A percentile compares a stretch with the other conserved stretches of the same genome.
phyloP scores from a whole-genome alignment of 2,329 filamentous ascomycete genomes.

The Calonectria pseudoturangicola region DNA sequence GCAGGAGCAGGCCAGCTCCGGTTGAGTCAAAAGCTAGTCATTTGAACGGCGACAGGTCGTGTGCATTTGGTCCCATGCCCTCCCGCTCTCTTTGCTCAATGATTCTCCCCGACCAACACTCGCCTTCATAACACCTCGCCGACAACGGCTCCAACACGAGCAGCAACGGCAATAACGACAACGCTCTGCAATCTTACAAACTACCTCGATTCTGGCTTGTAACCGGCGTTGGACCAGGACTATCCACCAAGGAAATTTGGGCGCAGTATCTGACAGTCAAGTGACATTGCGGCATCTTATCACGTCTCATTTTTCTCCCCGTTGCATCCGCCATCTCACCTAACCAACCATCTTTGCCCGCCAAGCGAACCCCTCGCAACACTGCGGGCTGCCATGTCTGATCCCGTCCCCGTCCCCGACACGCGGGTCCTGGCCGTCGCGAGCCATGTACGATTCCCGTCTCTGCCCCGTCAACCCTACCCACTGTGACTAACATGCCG shows the following conservation, averaged over 20 bases:
- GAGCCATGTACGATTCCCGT: slow-evolving; percentile 85
- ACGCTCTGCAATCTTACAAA: neutral
- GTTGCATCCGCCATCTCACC: slow-evolving; percentile 21
- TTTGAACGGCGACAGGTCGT: slow-evolving; percentile 15
- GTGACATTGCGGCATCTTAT: slow-evolving; percentile 20
- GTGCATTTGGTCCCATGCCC: slow-evolving; percentile 26
- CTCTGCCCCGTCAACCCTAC: neutral
- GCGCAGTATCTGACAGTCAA: slow-evolving; percentile 20
- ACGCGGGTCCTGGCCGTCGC: slow-evolving; percentile 88
- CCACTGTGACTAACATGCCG: slow-evolving; percentile 40
- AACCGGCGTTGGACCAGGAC: neutral
- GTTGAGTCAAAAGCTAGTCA: slow-evolving; percentile 40
- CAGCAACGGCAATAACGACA: neutral
- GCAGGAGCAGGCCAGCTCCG: slow-evolving; percentile 26
- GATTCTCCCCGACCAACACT: neutral
- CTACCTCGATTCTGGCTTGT: neutral
- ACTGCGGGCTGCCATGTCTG: slow-evolving; percentile 47
- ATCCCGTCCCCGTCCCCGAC: slow-evolving; percentile 67
- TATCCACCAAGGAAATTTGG: neutral
- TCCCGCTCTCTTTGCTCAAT: neutral
- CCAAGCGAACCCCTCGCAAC: slow-evolving; percentile 22
- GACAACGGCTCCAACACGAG: neutral
- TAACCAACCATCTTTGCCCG: slow-evolving; percentile 18
- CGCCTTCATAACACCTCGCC: neutral
- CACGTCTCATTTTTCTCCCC: slow-evolving; percentile 18